Evolutionary conservation across 2,329 filamentous ascomycete genomes (phyloP).

Genomic region (Plenodomus lindquistii): DNA sequence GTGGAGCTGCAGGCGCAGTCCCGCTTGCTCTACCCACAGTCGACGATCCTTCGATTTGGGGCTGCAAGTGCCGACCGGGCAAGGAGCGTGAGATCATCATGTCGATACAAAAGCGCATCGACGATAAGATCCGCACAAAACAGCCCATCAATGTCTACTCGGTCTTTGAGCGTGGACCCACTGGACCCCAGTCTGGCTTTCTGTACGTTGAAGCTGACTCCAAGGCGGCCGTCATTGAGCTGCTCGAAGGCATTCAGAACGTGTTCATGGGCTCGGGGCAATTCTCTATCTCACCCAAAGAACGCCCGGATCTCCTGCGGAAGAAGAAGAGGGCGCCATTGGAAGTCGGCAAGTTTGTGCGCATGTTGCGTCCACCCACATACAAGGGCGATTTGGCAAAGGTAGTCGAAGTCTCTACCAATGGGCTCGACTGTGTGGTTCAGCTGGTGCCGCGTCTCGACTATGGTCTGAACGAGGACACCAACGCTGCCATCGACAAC

Average conservation of each 20-base stretch:
- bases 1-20: conserved; percentile 35
- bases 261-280: conserved; percentile 88
- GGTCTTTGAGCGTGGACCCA: conserved; percentile 79
- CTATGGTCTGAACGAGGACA: conserved; percentile 86
- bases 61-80: conserved; percentile 87
- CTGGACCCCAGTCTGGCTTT: conserved; percentile 85
- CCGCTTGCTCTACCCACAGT: conserved; percentile 83
- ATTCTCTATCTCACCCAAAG: conserved; percentile 89
- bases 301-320: conserved; percentile 94
- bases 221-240: conserved; percentile 81
- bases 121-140: conserved; percentile 77
- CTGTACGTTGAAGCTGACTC: conserved; percentile 92
- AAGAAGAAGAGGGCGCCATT: conserved; percentile 81
- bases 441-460: conserved; percentile 88
- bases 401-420: conserved; percentile 89
- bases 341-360: conserved; percentile 88
- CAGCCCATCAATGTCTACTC: conserved; percentile 83
- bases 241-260: conserved; percentile 82
- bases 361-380: conserved; percentile 76
- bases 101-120: conserved; percentile 83
- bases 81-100: conserved; percentile 93
- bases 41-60: conserved; percentile 95
- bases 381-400: conserved; percentile 90
- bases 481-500: conserved; percentile 52
- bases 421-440: conserved; percentile 85